Evolutionary conservation across 2,329 filamentous ascomycete species (phyloP), one percentile per base, ranked within the genome.

Genomic region (Tothia fuscella): DNA sequence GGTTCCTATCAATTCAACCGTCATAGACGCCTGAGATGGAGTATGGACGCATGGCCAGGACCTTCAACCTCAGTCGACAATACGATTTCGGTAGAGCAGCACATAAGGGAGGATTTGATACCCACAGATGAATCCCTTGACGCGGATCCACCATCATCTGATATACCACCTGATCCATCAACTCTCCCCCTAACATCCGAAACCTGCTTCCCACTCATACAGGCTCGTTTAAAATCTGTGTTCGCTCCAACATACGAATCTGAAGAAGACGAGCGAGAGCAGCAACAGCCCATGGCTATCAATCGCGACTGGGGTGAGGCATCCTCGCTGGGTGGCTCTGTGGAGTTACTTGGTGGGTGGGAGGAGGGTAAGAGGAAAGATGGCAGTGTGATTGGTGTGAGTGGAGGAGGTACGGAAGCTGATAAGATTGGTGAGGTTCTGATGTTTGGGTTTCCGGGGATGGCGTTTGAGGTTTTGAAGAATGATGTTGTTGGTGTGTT

Each of bases 1-100:
- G 91, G 91, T 0, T 94, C 87, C 1, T 96, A 95, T 57, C 84
- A 89, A 9, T 98, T 98, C 65, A 96, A 98, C 61, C 77, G 91
- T 4, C 87, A 96, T 59, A 79, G 89, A 14, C 77, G 91, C 47
- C 86, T 84, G 51, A 77, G 88, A 30, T 98, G 91, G 91, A 77
- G 79, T 39, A 78, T 94, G 10, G 62, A 74, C 5, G 14, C 17
- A 7, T 38, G 21, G 13, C 42, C 36, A 13, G 21, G 25, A 5
- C 36, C 42, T 4, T 17, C 39, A n/a, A n/a, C 25, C 28, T 13
- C 14, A n/a, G n/a, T n/a, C n/a, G 9, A 7, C 28, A 21, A 37
- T 28, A 37, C 35, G 5, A 25, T 16, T 4, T 21, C 35, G 17
- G 13, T 29, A 29, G 10, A 29, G 13, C 26, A 29, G 26, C 26